Evolutionary conservation across 192 early-diverging fungal genomes (phyloP).

Genomic region (Podila minutissima): DNA sequence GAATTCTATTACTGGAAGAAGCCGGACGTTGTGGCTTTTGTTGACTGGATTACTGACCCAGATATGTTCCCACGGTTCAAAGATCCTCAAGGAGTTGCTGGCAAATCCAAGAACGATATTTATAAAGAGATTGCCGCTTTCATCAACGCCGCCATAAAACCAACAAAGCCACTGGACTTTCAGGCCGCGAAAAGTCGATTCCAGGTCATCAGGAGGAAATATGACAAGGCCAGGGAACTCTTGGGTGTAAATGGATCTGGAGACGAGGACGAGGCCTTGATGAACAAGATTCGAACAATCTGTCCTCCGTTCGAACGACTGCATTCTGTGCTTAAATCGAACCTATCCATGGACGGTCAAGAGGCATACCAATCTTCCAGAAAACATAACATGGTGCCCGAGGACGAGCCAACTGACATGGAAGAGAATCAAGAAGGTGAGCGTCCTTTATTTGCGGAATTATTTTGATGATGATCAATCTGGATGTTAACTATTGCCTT

Average conservation of each 20-base stretch:
- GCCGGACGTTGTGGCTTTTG: not conserved
- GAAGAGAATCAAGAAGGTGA: not conserved
- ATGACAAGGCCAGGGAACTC: slow-evolving; percentile 2
- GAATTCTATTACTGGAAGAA: not conserved
- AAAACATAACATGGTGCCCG: not conserved
- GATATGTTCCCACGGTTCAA: slow-evolving; percentile 2
- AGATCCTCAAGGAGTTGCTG: slow-evolving; percentile 6
- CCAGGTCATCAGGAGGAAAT: not conserved
- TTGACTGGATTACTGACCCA: slow-evolving; percentile 7
- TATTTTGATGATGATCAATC: too few species aligned
- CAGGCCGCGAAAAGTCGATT: not conserved
- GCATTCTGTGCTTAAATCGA: not conserved
- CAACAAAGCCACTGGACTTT: not conserved
- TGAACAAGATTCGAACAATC: not conserved
- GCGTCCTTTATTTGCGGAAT: too few species aligned
- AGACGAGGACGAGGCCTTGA: not conserved
- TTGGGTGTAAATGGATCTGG: not conserved
- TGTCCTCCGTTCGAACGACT: not conserved
- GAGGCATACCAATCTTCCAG: slow-evolving; percentile 3
- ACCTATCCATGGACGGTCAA: not conserved
- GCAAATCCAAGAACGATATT: slow-evolving; percentile 2
- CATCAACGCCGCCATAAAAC: not conserved
- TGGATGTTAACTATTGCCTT: too few species aligned
- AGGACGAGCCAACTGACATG: not conserved
- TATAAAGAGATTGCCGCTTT: slow-evolving; percentile 1